Percentiles rank a stretch among this genome's conserved stretches.
Evolutionary conservation across 208 protist species (phyloP).

Genomic region (Crithidia brevicula): DNA sequence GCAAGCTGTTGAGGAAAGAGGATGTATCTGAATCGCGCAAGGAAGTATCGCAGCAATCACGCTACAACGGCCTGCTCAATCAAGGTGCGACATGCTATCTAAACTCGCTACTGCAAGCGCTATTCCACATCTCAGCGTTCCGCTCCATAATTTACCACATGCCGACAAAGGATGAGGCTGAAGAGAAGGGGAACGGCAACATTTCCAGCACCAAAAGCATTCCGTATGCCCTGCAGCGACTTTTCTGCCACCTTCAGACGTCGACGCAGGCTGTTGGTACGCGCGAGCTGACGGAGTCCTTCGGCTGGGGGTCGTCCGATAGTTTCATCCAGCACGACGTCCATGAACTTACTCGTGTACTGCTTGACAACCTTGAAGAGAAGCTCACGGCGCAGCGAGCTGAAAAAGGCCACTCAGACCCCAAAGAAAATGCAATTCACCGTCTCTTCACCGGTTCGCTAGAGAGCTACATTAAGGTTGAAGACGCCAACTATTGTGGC

Average conservation of each 20-base stretch:
- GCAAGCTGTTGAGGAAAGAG: slow-evolving; percentile 4
- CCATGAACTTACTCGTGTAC: slow-evolving; percentile 86
- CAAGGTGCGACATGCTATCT: slow-evolving; percentile 94
- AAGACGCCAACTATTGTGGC: slow-evolving; percentile 85
- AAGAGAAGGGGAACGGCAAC: slow-evolving; percentile 31
- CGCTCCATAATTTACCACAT: slow-evolving; percentile 88
- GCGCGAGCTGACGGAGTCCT: slow-evolving; percentile 91
- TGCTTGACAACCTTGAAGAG: slow-evolving; percentile 87
- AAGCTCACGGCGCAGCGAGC: slow-evolving; percentile 58
- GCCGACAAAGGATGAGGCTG: slow-evolving; percentile 85
- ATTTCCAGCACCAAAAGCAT: slow-evolving; percentile 67
- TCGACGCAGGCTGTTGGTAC: slow-evolving; percentile 70
- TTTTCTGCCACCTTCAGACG: slow-evolving; percentile 91
- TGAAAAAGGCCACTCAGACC: slow-evolving; percentile 5
- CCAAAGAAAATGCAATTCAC: slow-evolving; percentile 71
- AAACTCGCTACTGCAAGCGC: slow-evolving; percentile 90
- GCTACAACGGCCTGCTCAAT: slow-evolving; percentile 88
- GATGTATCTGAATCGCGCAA: slow-evolving; percentile 17
- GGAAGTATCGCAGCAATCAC: slow-evolving; percentile 19
- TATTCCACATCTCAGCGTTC: slow-evolving; percentile 91
- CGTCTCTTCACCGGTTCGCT: slow-evolving; percentile 75
- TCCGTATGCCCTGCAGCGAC: slow-evolving; percentile 86
- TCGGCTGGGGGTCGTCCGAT: slow-evolving; percentile 91
- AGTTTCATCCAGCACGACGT: slow-evolving; percentile 94
- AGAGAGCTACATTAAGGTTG: slow-evolving; percentile 87